phyloP scores from a whole-genome alignment of 2,329 filamentous ascomycete species.

The Aureobasidium sp. region DNA sequence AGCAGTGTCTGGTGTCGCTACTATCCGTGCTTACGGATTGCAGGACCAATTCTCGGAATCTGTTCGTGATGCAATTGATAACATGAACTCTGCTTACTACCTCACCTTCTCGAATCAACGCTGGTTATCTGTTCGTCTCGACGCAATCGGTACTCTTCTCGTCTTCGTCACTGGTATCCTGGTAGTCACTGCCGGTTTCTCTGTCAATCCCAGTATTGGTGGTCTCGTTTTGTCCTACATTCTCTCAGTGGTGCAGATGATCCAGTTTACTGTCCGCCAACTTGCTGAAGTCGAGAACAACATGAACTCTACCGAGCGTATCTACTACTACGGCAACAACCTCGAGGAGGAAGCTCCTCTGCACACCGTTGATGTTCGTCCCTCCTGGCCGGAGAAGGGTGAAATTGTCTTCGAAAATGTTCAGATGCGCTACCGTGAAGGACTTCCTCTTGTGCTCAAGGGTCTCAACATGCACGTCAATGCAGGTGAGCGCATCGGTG shows the following conservation, averaged over 20 bases:
- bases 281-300: constrained; percentile 97
- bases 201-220: constrained; percentile 83
- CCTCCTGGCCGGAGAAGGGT: constrained; percentile 87
- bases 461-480: constrained; percentile 70
- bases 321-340: constrained; percentile 88
- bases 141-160: constrained; percentile 83
- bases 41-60: constrained; percentile 78
- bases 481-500: constrained; percentile 82
- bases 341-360: constrained; percentile 92
- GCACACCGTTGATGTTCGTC: constrained; percentile 73
- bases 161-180: constrained; percentile 92
- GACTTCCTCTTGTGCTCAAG: constrained; percentile 54
- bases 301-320: constrained; percentile 96
- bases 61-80: constrained; percentile 79
- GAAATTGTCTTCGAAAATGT: constrained; percentile 64
- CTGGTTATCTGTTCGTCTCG: constrained; percentile 89
- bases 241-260: constrained; percentile 92
- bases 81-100: constrained; percentile 96
- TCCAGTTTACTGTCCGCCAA: constrained; percentile 95
- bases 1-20: constrained; percentile 83
- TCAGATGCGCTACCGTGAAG: constrained; percentile 56
- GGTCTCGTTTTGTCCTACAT: constrained; percentile 96
- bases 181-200: constrained; percentile 91
- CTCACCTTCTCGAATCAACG: constrained; percentile 96
- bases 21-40: constrained; percentile 90